Evolutionary conservation across 495 filamentous ascomycete species (phyloP).

Genomic region (Penicillium paradoxum): DNA sequence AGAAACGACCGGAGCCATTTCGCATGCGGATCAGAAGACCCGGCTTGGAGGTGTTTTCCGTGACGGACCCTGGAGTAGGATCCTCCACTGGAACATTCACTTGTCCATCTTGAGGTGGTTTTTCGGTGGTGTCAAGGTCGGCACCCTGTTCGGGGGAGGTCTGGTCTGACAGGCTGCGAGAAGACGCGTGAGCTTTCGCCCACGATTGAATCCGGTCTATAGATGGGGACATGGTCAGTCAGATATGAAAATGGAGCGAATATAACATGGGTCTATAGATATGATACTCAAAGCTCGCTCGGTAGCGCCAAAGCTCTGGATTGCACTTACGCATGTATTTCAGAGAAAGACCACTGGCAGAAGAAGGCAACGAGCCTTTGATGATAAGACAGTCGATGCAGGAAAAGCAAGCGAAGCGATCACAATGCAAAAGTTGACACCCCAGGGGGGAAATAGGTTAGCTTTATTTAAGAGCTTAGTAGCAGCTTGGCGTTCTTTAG

Average conservation of each 20-base stretch:
- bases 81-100: constrained; percentile 27
- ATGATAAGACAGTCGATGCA: background rate
- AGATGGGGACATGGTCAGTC: constrained; percentile 13
- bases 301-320: background rate
- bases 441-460: background rate
- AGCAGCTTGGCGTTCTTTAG: background rate
- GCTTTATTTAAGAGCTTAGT: constrained; percentile 7
- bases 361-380: constrained; percentile 9
- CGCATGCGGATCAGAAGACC: constrained; percentile 29
- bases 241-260: background rate
- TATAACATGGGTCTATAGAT: background rate
- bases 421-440: background rate
- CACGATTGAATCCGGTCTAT: constrained; percentile 45
- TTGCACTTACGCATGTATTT: constrained; percentile 42
- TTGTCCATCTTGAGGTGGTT: constrained; percentile 29
- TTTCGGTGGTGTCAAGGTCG: constrained; percentile 11
- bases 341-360: constrained; percentile 16
- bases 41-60: constrained; percentile 22
- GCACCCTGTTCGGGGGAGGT: constrained; percentile 1
- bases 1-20: constrained; percentile 34
- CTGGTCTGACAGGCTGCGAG: constrained; percentile 11
- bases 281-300: too few species aligned
- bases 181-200: constrained; percentile 47
- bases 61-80: constrained; percentile 19
- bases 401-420: background rate